These are phyloP conservation scores for Fomes fomentarius DNA, from an alignment of 1,284 basidiomycete species.

Conservation along the genomic window DNA sequence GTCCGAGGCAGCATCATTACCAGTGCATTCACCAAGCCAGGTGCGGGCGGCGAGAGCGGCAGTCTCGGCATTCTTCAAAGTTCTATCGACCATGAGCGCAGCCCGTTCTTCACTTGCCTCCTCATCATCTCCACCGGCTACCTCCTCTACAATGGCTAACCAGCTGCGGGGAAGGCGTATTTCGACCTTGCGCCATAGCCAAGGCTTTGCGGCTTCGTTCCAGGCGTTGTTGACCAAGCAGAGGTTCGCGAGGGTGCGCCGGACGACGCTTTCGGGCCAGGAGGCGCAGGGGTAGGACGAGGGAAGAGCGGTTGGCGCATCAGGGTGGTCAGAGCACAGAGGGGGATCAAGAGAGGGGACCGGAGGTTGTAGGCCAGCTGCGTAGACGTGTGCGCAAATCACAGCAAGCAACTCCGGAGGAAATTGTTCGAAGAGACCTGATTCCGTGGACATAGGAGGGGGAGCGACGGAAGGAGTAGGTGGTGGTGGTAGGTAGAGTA, in stretches of 20 bases:
- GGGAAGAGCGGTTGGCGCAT: slow-evolving; percentile 63
- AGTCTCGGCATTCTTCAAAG: slow-evolving; percentile 63
- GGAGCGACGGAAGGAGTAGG: neutral
- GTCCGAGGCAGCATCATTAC: slow-evolving; percentile 48
- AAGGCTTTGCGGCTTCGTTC: slow-evolving; percentile 78
- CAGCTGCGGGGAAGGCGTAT: slow-evolving; percentile 78
- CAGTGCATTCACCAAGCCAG: slow-evolving; percentile 30
- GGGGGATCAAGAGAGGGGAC: slow-evolving; percentile 71
- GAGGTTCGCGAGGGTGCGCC: slow-evolving; percentile 65
- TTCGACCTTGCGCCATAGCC: slow-evolving; percentile 80
- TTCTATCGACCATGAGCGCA: slow-evolving; percentile 62
- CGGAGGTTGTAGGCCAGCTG: slow-evolving; percentile 56
- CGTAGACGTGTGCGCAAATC: slow-evolving; percentile 71
- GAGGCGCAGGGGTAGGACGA: slow-evolving; percentile 69
- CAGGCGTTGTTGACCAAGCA: slow-evolving; percentile 75
- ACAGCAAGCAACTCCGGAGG: slow-evolving; percentile 70
- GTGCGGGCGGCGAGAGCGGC: slow-evolving; percentile 52
- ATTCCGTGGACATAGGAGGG: slow-evolving; percentile 20
- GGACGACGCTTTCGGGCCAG: slow-evolving; percentile 66
- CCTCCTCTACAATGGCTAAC: slow-evolving; percentile 77
- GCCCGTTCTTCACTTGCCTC: slow-evolving; percentile 51
- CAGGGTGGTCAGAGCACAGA: slow-evolving; percentile 45
- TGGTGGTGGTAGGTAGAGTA: neutral
- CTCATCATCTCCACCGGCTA: slow-evolving; percentile 67
- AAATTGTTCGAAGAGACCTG: slow-evolving; percentile 30